These are phyloP conservation scores for Fusarium denticulatum DNA, from an alignment of 2,329 filamentous ascomycete genomes.

Conservation along the genomic window DNA sequence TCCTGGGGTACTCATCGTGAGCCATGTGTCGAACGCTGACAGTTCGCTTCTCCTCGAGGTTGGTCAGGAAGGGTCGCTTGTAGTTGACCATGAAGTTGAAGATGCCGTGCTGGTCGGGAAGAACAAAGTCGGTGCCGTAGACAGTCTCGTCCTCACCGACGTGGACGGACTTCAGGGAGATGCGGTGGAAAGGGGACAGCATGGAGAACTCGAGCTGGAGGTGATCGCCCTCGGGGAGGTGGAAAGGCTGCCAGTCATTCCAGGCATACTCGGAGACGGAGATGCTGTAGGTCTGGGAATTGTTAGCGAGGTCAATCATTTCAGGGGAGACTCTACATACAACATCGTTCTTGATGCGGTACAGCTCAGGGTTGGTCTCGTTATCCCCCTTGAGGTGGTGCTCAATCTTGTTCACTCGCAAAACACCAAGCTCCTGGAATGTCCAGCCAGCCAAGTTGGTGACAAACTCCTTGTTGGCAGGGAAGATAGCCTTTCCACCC, in stretches of 20 bases:
- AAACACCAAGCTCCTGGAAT: slow-evolving; percentile 91
- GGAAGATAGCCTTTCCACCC: slow-evolving; percentile 63
- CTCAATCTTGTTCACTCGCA: slow-evolving; percentile 84
- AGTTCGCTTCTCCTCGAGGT: slow-evolving; percentile 91
- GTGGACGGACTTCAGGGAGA: slow-evolving; percentile 70
- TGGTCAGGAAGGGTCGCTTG: slow-evolving; percentile 91
- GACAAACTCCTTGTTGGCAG: slow-evolving; percentile 86
- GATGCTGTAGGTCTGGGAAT: slow-evolving; percentile 78
- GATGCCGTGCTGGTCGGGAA: slow-evolving; percentile 97
- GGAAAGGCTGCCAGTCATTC: slow-evolving; percentile 80
- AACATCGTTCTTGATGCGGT: slow-evolving; percentile 96
- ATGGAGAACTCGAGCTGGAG: slow-evolving; percentile 98
- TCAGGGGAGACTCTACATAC: slow-evolving; percentile 61
- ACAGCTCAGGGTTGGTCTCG: slow-evolving; percentile 83
- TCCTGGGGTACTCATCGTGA: slow-evolving; percentile 95
- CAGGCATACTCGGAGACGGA: slow-evolving; percentile 86
- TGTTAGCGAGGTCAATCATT: slow-evolving; percentile 37
- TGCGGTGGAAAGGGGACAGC: slow-evolving; percentile 96
- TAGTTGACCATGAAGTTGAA: slow-evolving; percentile 99
- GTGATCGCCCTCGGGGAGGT: slow-evolving; percentile 73
- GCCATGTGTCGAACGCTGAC: slow-evolving; percentile 97
- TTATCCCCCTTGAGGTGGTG: slow-evolving; percentile 72
- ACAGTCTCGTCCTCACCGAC: slow-evolving; percentile 74
- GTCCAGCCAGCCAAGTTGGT: slow-evolving; percentile 91
- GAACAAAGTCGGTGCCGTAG: slow-evolving; percentile 79